Evolutionary conservation across 768 basidiomycete genomes (phyloP).

Genomic region (Tylopilus intermedius): DNA sequence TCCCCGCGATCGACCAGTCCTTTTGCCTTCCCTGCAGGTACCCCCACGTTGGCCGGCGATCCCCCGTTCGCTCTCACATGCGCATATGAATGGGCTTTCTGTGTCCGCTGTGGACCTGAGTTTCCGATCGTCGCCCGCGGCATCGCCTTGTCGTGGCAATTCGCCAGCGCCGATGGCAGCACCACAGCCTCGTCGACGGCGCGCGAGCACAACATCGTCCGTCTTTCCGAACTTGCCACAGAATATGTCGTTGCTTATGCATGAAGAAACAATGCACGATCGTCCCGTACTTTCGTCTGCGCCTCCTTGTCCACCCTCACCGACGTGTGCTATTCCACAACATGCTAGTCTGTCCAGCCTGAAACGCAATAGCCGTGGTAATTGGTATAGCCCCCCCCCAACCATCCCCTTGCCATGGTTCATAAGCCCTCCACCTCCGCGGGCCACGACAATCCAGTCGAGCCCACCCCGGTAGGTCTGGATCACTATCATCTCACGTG

Average conservation of each 20-base stretch:
- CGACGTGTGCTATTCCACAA: constrained; percentile 27
- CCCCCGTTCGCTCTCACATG: constrained; percentile 22
- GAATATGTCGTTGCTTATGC: constrained; percentile 71
- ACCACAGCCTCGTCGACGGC: constrained; percentile 34
- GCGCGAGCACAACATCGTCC: constrained; percentile 51
- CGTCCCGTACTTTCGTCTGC: constrained; percentile 10
- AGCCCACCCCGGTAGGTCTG: too few species aligned
- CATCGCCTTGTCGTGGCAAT: constrained; percentile 19
- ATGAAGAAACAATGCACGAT: constrained; percentile 29
- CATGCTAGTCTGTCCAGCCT: constrained; percentile 9
- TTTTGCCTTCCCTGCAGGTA: constrained; percentile 15
- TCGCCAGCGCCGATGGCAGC: constrained; percentile 4
- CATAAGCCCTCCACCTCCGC: not conserved
- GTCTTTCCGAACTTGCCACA: constrained; percentile 57
- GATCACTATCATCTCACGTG: too few species aligned
- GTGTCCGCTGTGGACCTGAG: constrained; percentile 7
- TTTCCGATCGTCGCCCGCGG: constrained; percentile 11
- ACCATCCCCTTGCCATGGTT: not conserved
- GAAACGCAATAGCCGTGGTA: constrained; percentile 2
- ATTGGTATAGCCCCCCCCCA: not conserved
- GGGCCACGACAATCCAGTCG: too few species aligned
- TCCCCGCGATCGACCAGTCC: constrained; percentile 17
- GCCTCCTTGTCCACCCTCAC: constrained; percentile 32
- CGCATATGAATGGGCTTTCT: constrained; percentile 16
- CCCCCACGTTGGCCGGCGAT: constrained; percentile 19